Base-by-base conservation (phyloP, 2,329 filamentous ascomycete species). In the Pseudogymnoascus sp. region DNA sequence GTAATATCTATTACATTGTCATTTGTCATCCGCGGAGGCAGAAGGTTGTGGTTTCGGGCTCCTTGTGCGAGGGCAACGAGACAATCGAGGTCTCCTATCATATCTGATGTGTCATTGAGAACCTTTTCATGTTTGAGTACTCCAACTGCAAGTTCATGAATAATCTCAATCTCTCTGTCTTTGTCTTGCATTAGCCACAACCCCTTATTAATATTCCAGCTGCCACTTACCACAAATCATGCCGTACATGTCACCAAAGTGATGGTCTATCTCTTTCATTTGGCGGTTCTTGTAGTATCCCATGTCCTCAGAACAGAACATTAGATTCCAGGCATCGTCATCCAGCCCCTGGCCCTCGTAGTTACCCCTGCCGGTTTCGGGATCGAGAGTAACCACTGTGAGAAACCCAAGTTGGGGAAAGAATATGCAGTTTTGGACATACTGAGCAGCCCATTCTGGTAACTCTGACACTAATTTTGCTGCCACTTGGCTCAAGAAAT, bases 401-500 rank as follows among this genome's bases (percentile, higher is more conserved):
- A 97, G 82, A 71, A 97, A 99, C 0, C 94, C 94, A 38, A 97
- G 84, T 69, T 96, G 92, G 0, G 92, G 93, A 65, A 96, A 89
- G 72, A 94, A 96, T 16, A 94, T 88, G 65, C 95, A 95, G 62
- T 92, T 92, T 35, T 81, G 78, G 12, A 87, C 75, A 64, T 82
- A 79, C 30, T 75, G 72, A 25, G 73, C 73, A 16, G 80, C 79
- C 79, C 81, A 81, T 64, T 82, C 78, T 0, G 92, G 88, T 19
- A 94, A 77, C 1, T 80, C 79, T 12, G 75, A 73, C 0, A 83
- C 82, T 62, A 96, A 78, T n/a, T 84, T 81, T 16, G 80, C 77
- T 4, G 87, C 86, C 1, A 91, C 84, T 61, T 85, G 75, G 2
- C 84, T 86, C 12, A 99, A 80, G 11, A 97, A 80, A 63, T 82